These are phyloP conservation scores for Lodderomyces parapsilosis DNA, from an alignment of 1,139 yeast species.

Conservation along the genomic window DNA sequence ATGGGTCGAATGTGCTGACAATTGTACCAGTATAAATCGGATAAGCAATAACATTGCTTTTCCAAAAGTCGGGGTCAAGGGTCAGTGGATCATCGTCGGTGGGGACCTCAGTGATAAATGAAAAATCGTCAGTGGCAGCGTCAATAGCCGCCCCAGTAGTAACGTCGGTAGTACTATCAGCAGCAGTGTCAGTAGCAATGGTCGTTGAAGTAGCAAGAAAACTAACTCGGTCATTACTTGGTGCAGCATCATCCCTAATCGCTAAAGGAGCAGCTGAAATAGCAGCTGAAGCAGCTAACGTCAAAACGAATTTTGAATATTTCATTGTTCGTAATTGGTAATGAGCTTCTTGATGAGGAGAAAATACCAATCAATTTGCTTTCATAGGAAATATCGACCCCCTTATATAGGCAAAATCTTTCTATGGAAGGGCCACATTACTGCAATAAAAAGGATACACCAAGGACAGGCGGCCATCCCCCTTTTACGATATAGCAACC, in stretches of 20 bases:
- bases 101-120: background rate
- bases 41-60: no score
- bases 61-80: background rate
- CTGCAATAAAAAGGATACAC: no score
- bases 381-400: background rate
- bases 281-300: background rate
- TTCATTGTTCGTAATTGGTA: background rate
- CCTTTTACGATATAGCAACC: background rate
- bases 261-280: background rate
- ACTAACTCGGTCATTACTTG: background rate
- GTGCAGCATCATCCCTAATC: background rate
- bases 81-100: background rate
- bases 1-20: no score
- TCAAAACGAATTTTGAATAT: background rate
- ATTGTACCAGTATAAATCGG: no score
- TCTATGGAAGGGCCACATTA: no score
- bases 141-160: no score
- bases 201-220: background rate
- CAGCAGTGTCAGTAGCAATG: background rate
- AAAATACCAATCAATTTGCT: background rate
- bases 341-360: background rate
- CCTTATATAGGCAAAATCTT: background rate
- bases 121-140: no score
- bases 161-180: background rate
- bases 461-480: no score